Evolutionary conservation across 2,329 filamentous ascomycete genomes (phyloP).

Genomic region (Xylaria multiplex): DNA sequence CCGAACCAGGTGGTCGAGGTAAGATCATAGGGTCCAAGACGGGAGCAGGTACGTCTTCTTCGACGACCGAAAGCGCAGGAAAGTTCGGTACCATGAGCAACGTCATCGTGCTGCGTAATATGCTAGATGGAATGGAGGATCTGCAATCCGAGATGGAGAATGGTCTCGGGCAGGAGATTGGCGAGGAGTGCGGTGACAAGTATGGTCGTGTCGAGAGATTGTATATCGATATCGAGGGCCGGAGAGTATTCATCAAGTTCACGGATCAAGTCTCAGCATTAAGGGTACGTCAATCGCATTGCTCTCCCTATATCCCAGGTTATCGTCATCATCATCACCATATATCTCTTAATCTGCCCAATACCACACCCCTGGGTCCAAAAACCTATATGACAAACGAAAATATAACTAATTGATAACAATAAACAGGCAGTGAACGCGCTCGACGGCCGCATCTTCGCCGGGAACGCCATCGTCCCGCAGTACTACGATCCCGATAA

Average conservation of each 20-base stretch:
- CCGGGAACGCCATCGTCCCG: constrained; percentile 84
- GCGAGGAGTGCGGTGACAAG: constrained; percentile 89
- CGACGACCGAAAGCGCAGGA: constrained; percentile 39
- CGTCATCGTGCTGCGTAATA: constrained; percentile 83
- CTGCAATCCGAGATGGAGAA: constrained; percentile 79
- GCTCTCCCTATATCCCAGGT: not conserved
- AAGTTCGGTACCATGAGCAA: constrained; percentile 80
- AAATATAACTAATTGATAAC: not conserved
- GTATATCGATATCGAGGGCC: constrained; percentile 72
- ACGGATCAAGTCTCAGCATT: constrained; percentile 85
- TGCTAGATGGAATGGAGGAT: constrained; percentile 84
- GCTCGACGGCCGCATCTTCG: constrained; percentile 86
- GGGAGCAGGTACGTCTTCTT: constrained; percentile 39
- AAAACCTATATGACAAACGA: constrained; percentile 15
- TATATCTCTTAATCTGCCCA: not conserved
- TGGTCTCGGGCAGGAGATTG: constrained; percentile 90
- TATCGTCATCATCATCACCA: not conserved
- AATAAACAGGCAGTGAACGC: constrained; percentile 81
- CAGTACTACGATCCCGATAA: constrained; percentile 83
- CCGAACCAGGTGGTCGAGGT: constrained; percentile 73
- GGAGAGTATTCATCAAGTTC: constrained; percentile 91
- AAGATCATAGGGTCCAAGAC: constrained; percentile 80
- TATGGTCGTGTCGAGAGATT: constrained; percentile 86
- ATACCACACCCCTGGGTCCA: not conserved
- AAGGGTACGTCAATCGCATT: constrained; percentile 67